phyloP scores from a whole-genome alignment of 1,139 yeast genomes.

The Taiozyma sp. region DNA sequence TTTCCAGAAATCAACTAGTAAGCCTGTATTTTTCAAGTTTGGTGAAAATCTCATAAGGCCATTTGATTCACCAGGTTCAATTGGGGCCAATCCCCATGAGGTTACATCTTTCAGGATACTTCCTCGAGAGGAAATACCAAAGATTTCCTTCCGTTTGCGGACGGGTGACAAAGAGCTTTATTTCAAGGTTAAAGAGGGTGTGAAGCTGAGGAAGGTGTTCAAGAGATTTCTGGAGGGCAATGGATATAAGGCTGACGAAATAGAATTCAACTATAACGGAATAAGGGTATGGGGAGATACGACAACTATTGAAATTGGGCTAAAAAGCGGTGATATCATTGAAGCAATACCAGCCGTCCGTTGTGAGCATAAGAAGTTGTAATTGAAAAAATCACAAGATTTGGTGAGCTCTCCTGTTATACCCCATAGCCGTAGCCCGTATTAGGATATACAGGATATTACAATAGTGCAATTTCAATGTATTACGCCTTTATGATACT shows the following conservation, averaged over 20 bases:
- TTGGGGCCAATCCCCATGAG: constrained; percentile 1
- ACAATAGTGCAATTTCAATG: background rate
- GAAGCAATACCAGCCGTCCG: background rate
- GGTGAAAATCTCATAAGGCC: background rate
- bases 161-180: background rate
- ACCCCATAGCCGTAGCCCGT: no score
- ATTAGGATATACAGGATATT: background rate
- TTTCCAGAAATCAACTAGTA: background rate
- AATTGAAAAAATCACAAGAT: no score
- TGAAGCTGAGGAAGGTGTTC: constrained; percentile 7
- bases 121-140: background rate
- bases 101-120: constrained; percentile 1
- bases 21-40: background rate
- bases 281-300: background rate
- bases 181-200: constrained; percentile 1
- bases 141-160: constrained; percentile 1
- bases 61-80: constrained; percentile 2
- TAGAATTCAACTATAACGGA: background rate
- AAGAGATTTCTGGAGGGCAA: constrained; percentile 1
- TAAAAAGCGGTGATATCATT: background rate
- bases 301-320: background rate
- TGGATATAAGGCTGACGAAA: background rate
- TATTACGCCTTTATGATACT: background rate
- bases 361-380: no score
- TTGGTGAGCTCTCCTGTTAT: no score